Base-by-base conservation (phyloP, 768 basidiomycete genomes). In the Macrolepiota fuliginosa region DNA sequence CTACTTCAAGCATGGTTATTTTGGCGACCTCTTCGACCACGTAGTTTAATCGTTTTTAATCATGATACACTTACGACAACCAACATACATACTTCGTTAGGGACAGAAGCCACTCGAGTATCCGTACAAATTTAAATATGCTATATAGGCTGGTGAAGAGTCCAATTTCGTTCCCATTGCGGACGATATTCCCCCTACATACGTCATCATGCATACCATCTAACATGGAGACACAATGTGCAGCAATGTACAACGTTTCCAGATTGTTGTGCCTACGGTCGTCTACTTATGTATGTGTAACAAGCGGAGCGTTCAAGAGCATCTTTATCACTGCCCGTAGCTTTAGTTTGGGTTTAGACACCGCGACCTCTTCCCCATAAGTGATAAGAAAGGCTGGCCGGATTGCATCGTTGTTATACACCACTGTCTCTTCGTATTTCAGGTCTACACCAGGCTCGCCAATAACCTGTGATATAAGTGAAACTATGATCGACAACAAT, bases 361-460 rank as follows among this genome's bases (percentile, higher is more conserved):
- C 7, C 24, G 47, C 53, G 3, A 17, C 5, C 3, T 39, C 62
- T 35, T 77, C 71, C 15, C 83, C 84, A 66, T 88, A 89, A 19
- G 88, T 80, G n/a, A 89, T 71, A 59, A 89, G 75, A 71, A 82
- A 89, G 0, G 85, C 85, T n/a, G 88, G 88, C 7, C 86, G 81
- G 64, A 88, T 82, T 32, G 87, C 87, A 63, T 88, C 86, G 65
- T 88, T 87, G 49, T 76, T 67, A 65, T 89, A 89, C 13, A 87
- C 85, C 7, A 89, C 85, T 3, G 84, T 88, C 70, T 89, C 88
- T 70, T 85, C 85, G 62, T 87, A 88, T 67, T 88, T 89, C 53
- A 89, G 72, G 67, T 86, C 84, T 42, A 72, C 73, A 1, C 88
- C 88, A n/a, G 87, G 87, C 63, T 83, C 77, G 2, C 87, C 88